Evolutionary conservation across 352 stramenopile genomes (phyloP), one percentile per base, ranked within the genome.

Genomic region (Globisporangium viniferum): DNA sequence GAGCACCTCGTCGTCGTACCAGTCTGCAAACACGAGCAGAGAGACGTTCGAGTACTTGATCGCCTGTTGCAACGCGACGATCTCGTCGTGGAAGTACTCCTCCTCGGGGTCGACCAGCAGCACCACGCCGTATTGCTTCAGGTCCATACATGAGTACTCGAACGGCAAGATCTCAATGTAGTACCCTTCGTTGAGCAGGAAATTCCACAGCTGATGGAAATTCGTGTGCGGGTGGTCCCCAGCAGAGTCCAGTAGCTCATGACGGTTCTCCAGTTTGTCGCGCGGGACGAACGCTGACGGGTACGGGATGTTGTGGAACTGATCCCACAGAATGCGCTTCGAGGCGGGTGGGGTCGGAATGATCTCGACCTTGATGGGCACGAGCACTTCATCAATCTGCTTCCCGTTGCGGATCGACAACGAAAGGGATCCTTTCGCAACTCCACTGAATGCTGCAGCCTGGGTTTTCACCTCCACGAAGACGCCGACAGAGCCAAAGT

Each of bases 241-340:
- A 14, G 90, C 82, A 31, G 78, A 78, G 65, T 95, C 87, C 35
- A 96, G 80, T 31, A 87, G 70, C 59, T 93, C 79, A 54, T 84
- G 68, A 8, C 80, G 70, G 39, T 81, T 83, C 67, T 91, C 77
- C 3, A 96, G 75, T 35, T 88, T 89, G 69, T 97, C 90, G 29
- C 83, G 75, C 10, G 89, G 88, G 1, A 93, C 74, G 66, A 92
- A 97, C 7, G 79, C 84, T 0, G 89, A 92, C 7, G 90, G 90
- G 59, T 97, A 97, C 15, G 85, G 79, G 56, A 97, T 84, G 63
- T 92, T 97, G 56, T 94, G 88, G 68, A 94, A 95, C 67, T 95
- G 86, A 62, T 97, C 89, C 89, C 90, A 97, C 1, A 97, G 69
- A 36, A 97, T 82, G 7, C 80, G 75, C 44, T 81, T 86, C 2